phyloP scores from a whole-genome alignment of 495 filamentous ascomycete genomes.

The Penicillium parvum region DNA sequence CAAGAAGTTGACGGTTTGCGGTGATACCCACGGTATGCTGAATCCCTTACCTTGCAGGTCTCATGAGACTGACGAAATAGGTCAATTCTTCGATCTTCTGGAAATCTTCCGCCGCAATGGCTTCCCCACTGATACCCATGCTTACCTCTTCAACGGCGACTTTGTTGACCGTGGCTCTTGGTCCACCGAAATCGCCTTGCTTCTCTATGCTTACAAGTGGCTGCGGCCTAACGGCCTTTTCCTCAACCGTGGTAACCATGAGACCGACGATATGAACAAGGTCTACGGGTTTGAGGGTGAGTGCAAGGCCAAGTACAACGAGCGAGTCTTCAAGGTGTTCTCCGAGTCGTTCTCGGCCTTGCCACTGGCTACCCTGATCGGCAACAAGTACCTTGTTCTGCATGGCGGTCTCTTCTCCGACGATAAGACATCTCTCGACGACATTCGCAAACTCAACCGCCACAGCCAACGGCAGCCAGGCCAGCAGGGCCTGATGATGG shows the following conservation, averaged over 20 bases:
- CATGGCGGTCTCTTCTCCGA: slow-evolving; percentile 98
- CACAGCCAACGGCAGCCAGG: slow-evolving; percentile 95
- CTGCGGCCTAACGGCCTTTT: slow-evolving; percentile 82
- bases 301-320: slow-evolving; percentile 96
- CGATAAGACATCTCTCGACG: slow-evolving; percentile 86
- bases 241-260: slow-evolving; percentile 97
- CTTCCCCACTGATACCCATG: slow-evolving; percentile 73
- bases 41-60: not conserved
- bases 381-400: slow-evolving; percentile 85
- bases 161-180: slow-evolving; percentile 97
- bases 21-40: slow-evolving; percentile 85
- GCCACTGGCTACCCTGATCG: slow-evolving; percentile 88
- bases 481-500: slow-evolving; percentile 97
- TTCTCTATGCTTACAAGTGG: slow-evolving; percentile 97
- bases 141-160: slow-evolving; percentile 98
- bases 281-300: slow-evolving; percentile 99
- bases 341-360: slow-evolving; percentile 97
- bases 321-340: slow-evolving; percentile 94
- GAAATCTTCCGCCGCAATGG: slow-evolving; percentile 94
- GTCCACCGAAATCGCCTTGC: slow-evolving; percentile 92
- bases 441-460: slow-evolving; percentile 87
- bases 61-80: slow-evolving; percentile 37
- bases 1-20: slow-evolving; percentile 84
- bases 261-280: slow-evolving; percentile 99
- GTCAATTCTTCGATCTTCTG: slow-evolving; percentile 97